These are phyloP conservation scores for Takashimella koratensis DNA, from an alignment of 1,284 basidiomycete genomes.

Conservation along the genomic window DNA sequence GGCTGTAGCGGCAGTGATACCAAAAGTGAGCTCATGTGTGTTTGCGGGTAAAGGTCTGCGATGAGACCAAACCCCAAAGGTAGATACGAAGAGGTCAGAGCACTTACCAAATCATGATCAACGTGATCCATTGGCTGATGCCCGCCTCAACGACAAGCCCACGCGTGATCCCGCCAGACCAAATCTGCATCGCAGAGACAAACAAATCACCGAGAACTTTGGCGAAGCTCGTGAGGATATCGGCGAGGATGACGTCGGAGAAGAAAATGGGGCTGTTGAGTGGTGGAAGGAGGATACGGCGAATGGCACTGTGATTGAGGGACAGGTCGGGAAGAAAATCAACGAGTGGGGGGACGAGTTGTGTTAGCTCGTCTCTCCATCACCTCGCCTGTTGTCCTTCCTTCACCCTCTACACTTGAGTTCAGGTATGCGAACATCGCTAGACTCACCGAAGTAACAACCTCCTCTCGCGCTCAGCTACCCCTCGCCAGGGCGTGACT, in stretches of 20 bases:
- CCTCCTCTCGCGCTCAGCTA: slow-evolving; percentile 66
- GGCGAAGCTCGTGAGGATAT: slow-evolving; percentile 93
- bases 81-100: too few relatives aligned
- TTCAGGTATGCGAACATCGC: too few relatives aligned
- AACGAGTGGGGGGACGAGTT: too few relatives aligned
- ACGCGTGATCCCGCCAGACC: slow-evolving; percentile 62
- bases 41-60: too few relatives aligned
- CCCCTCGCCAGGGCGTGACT: slow-evolving; percentile 62
- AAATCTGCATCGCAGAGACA: slow-evolving; percentile 77
- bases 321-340: too few relatives aligned
- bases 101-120: slow-evolving; percentile 77
- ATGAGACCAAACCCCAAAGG: too few relatives aligned
- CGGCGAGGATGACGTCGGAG: slow-evolving; percentile 88
- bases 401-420: too few relatives aligned
- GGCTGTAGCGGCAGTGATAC: slow-evolving; percentile 51
- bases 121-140: slow-evolving; percentile 67
- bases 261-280: slow-evolving; percentile 68
- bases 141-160: slow-evolving; percentile 61
- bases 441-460: slow-evolving; percentile 66
- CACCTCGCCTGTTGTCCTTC: too few relatives aligned
- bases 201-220: slow-evolving; percentile 95
- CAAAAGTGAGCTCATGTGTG: too few relatives aligned
- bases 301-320: slow-evolving; percentile 59
- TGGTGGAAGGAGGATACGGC: slow-evolving; percentile 68
- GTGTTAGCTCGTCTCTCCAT: too few relatives aligned